Conservation (phyloP, 345 rosid genomes). For the Populus deltoides region DNA sequence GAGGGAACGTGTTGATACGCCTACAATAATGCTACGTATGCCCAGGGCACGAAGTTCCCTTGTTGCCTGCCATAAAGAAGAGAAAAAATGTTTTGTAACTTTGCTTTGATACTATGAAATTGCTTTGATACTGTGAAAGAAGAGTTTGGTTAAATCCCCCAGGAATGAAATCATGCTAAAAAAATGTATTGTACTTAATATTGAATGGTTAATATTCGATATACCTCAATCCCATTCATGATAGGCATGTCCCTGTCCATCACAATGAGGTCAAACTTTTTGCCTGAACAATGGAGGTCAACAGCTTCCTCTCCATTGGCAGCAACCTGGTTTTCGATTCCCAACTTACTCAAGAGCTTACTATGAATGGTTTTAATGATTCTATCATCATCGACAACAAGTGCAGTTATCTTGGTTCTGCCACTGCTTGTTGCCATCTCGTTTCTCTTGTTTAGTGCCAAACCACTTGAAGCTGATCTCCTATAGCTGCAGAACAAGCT, state of each 20-base stretch:
- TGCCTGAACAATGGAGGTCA: conserved; percentile 54
- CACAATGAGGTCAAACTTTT: conserved; percentile 62
- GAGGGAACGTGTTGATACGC: conserved; percentile 48
- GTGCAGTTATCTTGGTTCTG: conserved; percentile 31
- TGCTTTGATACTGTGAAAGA: not conserved
- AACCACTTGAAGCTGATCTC: not conserved
- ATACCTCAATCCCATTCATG: conserved; percentile 82
- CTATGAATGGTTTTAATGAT: conserved; percentile 50
- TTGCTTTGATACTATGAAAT: not conserved
- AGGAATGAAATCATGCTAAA: no score
- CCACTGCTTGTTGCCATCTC: not conserved
- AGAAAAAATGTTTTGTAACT: no score
- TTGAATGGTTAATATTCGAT: no score
- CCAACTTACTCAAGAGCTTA: conserved; percentile 47
- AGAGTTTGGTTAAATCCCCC: no score
- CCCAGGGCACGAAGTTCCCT: conserved; percentile 68
- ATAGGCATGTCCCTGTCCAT: conserved; percentile 93
- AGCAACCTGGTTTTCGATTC: conserved; percentile 46
- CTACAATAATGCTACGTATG: conserved; percentile 57
- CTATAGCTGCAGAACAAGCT: not conserved
- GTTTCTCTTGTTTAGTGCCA: not conserved
- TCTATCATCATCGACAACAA: conserved; percentile 61
- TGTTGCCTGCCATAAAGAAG: conserved; percentile 48
- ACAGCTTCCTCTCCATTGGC: conserved; percentile 69
- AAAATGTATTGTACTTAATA: no score